phyloP scores from a whole-genome alignment of 2,329 filamentous ascomycete genomes.

The Alternaria sp. region DNA sequence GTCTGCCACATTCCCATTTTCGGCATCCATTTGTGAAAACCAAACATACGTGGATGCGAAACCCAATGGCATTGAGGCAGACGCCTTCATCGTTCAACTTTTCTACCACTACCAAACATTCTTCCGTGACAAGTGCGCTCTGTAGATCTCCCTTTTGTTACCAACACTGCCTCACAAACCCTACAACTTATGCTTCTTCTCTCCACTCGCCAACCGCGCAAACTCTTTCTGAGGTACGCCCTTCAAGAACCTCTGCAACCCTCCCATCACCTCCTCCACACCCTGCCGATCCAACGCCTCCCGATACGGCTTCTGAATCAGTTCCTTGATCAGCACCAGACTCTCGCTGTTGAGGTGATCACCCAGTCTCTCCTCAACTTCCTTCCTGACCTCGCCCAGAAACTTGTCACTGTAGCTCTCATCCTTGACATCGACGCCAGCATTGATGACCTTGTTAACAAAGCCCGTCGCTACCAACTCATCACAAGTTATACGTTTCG shows the following conservation, averaged over 20 bases:
- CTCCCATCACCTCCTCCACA: conserved; percentile 83
- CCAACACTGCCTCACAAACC: background rate
- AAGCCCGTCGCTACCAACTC: conserved; percentile 80
- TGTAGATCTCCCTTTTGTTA: background rate
- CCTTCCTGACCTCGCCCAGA: conserved; percentile 70
- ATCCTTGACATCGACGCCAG: conserved; percentile 59
- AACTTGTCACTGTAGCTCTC: conserved; percentile 65
- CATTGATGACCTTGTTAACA: conserved; percentile 80
- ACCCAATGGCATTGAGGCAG: too few species aligned
- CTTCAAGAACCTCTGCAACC: conserved; percentile 77
- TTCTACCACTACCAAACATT: background rate
- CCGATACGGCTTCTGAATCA: conserved; percentile 76
- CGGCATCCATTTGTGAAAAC: too few species aligned
- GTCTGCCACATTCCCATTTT: too few species aligned
- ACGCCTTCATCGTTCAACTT: background rate
- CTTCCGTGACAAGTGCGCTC: background rate
- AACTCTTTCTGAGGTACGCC: conserved; percentile 91
- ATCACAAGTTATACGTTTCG: conserved; percentile 72
- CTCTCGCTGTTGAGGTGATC: conserved; percentile 80
- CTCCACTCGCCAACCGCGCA: conserved; percentile 77
- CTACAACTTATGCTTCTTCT: conserved; percentile 94
- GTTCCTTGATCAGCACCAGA: conserved; percentile 80
- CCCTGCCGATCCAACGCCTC: conserved; percentile 78
- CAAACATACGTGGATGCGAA: too few species aligned
- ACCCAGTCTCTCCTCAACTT: conserved; percentile 82